Base-by-base conservation (phyloP, 805 yeast genomes). In the Suhomyces emberorum region DNA sequence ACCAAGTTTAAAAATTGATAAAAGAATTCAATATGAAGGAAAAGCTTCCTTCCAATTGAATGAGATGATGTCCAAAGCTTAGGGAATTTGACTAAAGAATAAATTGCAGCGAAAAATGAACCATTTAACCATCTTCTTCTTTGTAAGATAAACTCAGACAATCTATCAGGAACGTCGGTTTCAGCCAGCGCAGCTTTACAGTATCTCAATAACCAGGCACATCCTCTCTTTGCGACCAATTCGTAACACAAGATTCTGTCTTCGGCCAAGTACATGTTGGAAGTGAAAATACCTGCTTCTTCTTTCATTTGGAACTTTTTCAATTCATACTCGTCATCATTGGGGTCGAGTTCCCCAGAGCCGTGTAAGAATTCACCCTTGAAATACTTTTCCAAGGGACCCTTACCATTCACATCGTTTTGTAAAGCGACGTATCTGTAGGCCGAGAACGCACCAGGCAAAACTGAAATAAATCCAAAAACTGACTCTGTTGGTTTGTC, bases 51-150 rank as follows among this genome's bases (percentile, higher is more conserved):
- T 23, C 69, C 55, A 10, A 65, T 31, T 23, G 76, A 71, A 55
- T 79, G 85, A 11, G 73, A 61, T 5, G 81, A 71, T n/a, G 61
- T 42, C 70, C 79, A 79, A 25, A 79, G 47, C 38, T 77, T 70
- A 12, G 72, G 70, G 51, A 77, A 77, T 47, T 79, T 82, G 35
- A 63, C 72, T 45, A 79, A 59, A 2, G 77, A 56, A 46, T 77
- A 77, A 29, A 77, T 66, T 30, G 79, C 79, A 1, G 85, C 85
- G 28, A 81, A 81, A 51, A 79, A 79, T 2, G 84, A 78, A 30
- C 85, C 85, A 52, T 79, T 79, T 40, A 80, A 64, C 85, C 85
- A 79, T 48, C 85, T 69, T 52, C 85, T 69, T 44, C 85, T 69
- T 55, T 79, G 85, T 25, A 77, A 66, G 32, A 79, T 74, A 36